Conservation (phyloP, 2,329 filamentous ascomycete species). For the Tolypocladium guangdongense region DNA sequence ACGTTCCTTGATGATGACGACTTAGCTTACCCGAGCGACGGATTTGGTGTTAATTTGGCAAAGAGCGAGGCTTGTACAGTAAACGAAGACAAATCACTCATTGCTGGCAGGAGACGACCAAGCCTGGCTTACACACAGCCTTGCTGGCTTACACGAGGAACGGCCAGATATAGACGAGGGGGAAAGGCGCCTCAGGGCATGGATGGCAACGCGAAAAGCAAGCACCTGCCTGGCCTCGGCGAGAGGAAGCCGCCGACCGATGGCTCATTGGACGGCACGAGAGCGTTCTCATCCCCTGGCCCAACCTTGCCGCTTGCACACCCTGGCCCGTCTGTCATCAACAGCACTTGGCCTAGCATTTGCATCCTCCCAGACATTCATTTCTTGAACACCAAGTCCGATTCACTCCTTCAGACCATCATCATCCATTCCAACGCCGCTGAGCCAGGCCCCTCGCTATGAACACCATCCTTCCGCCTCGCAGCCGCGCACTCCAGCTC, state of each 20-base stretch:
- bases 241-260: neutral
- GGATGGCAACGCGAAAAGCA: neutral
- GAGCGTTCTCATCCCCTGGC: neutral
- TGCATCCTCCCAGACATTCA: neutral
- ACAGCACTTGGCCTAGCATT: conserved; percentile 1
- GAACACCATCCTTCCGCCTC: neutral
- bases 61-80: neutral
- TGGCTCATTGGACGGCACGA: neutral
- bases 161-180: neutral
- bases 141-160: neutral
- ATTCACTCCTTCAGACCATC: neutral
- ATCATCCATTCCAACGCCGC: neutral
- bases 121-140: neutral
- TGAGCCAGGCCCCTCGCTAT: neutral
- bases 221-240: neutral
- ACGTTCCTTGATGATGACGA: too few relatives aligned
- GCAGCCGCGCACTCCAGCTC: neutral
- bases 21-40: too few relatives aligned
- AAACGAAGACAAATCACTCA: too few relatives aligned
- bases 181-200: neutral
- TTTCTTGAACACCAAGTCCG: neutral
- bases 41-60: too few relatives aligned
- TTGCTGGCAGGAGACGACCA: neutral
- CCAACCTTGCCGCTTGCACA: neutral
- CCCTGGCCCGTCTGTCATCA: neutral